phyloP scores from a whole-genome alignment of 2,329 filamentous ascomycete genomes.

The Exophiala viscosa region DNA sequence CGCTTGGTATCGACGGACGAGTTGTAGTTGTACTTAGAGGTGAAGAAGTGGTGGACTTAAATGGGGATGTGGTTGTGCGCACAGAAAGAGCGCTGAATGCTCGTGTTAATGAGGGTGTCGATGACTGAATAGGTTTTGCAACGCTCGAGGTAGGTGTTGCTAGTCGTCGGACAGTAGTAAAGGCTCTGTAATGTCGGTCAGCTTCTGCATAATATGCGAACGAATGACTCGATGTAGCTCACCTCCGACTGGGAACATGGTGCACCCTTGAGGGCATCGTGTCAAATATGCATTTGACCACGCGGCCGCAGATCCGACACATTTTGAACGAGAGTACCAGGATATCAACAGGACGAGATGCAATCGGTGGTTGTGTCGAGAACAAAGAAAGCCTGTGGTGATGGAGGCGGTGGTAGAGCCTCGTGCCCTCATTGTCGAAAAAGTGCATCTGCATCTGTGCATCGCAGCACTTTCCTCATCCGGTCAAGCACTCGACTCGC shows the following conservation, averaged over 20 bases:
- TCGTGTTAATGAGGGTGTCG: slow-evolving; percentile 13
- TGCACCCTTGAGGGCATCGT: slow-evolving; percentile 27
- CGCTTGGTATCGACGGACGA: slow-evolving; percentile 1
- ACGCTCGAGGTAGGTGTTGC: background rate
- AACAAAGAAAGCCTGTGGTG: background rate
- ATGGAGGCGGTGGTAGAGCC: background rate
- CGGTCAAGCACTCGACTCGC: background rate
- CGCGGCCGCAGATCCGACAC: slow-evolving; percentile 29
- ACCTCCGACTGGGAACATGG: slow-evolving; percentile 23
- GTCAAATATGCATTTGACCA: slow-evolving; percentile 30
- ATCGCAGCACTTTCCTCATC: slow-evolving; percentile 3
- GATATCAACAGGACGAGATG: background rate
- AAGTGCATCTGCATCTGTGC: background rate
- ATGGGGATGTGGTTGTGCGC: slow-evolving; percentile 5
- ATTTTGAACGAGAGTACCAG: slow-evolving; percentile 12
- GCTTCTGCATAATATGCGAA: background rate
- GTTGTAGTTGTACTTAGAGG: slow-evolving; percentile 2
- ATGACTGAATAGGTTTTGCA: slow-evolving; percentile 1
- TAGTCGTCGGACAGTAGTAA: slow-evolving; percentile 22
- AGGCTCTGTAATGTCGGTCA: slow-evolving; percentile 13
- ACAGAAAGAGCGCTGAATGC: slow-evolving; percentile 20
- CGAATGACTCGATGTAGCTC: background rate
- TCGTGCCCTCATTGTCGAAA: background rate
- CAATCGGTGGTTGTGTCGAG: background rate
- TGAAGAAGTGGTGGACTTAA: background rate